Evolutionary conservation across 805 yeast genomes (phyloP), one percentile per base, ranked within the genome.

Genomic region (Candida oleophila): DNA sequence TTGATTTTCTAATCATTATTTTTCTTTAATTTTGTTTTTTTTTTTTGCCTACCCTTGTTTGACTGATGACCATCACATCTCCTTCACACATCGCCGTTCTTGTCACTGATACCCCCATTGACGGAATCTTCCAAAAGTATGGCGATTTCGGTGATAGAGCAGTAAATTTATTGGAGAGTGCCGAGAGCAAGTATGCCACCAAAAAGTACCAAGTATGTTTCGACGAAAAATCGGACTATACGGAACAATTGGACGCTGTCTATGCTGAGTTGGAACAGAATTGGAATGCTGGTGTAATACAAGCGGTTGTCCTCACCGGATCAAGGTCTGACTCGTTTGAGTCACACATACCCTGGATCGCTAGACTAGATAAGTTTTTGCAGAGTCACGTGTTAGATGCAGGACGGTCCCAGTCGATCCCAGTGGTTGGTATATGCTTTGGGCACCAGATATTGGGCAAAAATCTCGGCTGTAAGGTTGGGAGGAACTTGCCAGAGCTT

Each of bases 381-480:
- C 47, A 54, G 21, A 19, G 49, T 22, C 48, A 52, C 21, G 48
- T 49, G 3, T 46, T 61, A 4, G 37, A 47, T 22, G 49, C 57
- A 48, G 12, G 22, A 34, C 4, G 22, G 15, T 9, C 40, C 50
- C 4, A 48, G 56, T 28, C 64, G 75, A n/a, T 42, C 8, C 85
- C 86, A 2, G 47, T 82, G 3, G 75, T 80, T 4, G 95, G 96
- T 3, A 69, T 89, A 37, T 89, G 97, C 63, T 89, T 89, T 61
- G 97, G 96, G 4, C 97, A 90, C 64, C 97, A 89, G 61, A 73
- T 88, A 20, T 62, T 89, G 14, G 83, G 82, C 1, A 76, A 85
- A 44, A 81, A 86, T 4, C 62, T 87, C 39, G 92, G 89, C 2
- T 77, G 78, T 20, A 65, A 64, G 40, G 86, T 86, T 3, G 78